phyloP scores from a whole-genome alignment of 1,284 basidiomycete genomes.

The Cryptococcus wingfieldii region DNA sequence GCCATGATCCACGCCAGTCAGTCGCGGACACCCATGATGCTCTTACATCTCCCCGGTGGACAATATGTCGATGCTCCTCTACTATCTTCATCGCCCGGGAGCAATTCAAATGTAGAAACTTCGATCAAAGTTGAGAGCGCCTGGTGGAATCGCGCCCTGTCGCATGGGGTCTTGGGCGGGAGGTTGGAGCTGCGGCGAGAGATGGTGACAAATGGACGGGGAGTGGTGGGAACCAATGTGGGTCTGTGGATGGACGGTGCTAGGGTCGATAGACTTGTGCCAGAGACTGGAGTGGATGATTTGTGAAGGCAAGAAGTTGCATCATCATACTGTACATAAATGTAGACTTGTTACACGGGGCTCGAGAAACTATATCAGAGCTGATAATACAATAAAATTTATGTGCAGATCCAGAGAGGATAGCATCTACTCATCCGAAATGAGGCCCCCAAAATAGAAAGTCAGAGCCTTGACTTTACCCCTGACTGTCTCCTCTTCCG shows the following conservation, averaged over 20 bases:
- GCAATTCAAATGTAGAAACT: neutral
- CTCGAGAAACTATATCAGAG: neutral
- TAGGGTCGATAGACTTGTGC: conserved; percentile 16
- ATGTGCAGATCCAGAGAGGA: neutral
- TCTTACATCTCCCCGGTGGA: conserved; percentile 64
- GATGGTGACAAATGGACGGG: conserved; percentile 13
- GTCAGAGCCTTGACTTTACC: conserved; percentile 54
- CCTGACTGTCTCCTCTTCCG: conserved; percentile 56
- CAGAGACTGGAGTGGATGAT: neutral
- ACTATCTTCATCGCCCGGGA: neutral
- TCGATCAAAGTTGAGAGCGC: conserved; percentile 35
- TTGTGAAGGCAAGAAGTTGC: neutral
- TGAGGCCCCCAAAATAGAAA: conserved; percentile 53
- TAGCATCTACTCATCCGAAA: conserved; percentile 13
- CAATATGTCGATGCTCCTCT: conserved; percentile 4
- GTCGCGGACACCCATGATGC: conserved; percentile 67
- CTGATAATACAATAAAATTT: neutral
- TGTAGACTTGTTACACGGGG: neutral
- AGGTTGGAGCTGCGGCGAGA: conserved; percentile 67
- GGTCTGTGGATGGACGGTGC: conserved; percentile 22
- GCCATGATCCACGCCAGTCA: conserved; percentile 64
- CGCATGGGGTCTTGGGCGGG: conserved; percentile 56
- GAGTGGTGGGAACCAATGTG: conserved; percentile 7
- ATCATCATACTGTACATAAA: neutral
- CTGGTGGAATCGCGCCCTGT: conserved; percentile 64